Evolutionary conservation across 148 eudicot genomes (phyloP).

Genomic region (Chenopodium suecicum): DNA sequence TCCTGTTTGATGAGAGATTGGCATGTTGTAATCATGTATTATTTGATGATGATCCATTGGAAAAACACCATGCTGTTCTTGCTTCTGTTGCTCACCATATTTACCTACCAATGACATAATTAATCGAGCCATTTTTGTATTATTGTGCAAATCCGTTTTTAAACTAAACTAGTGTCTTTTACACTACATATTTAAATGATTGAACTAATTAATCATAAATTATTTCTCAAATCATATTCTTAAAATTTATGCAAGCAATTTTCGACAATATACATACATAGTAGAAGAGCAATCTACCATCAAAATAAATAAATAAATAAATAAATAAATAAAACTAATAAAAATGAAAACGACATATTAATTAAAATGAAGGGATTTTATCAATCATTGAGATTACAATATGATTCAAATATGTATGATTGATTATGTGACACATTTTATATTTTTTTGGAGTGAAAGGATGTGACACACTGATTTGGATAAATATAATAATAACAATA

Average conservation of each 20-base stretch:
- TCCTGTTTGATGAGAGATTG: constrained; percentile 6
- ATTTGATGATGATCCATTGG: constrained; percentile 3
- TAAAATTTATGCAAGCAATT: too few species aligned
- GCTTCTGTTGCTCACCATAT: constrained; percentile 11
- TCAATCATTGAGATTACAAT: background rate
- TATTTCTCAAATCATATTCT: too few species aligned
- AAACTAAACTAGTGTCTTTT: background rate
- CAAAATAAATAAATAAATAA: too few species aligned
- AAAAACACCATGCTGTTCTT: constrained; percentile 17
- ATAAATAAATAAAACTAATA: too few species aligned
- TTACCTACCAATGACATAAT: background rate
- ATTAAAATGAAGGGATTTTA: background rate
- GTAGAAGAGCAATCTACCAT: too few species aligned
- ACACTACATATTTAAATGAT: too few species aligned
- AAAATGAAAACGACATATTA: background rate
- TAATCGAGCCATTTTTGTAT: background rate
- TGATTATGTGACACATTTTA: background rate
- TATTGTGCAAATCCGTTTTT: background rate
- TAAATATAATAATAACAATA: background rate
- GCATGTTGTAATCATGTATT: constrained; percentile 7
- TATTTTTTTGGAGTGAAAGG: too few species aligned
- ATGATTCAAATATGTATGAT: background rate
- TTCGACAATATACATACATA: too few species aligned
- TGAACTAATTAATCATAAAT: background rate
- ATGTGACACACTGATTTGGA: too few species aligned